Conservation (phyloP, 805 yeast genomes). For the Yarrowia sp. region DNA sequence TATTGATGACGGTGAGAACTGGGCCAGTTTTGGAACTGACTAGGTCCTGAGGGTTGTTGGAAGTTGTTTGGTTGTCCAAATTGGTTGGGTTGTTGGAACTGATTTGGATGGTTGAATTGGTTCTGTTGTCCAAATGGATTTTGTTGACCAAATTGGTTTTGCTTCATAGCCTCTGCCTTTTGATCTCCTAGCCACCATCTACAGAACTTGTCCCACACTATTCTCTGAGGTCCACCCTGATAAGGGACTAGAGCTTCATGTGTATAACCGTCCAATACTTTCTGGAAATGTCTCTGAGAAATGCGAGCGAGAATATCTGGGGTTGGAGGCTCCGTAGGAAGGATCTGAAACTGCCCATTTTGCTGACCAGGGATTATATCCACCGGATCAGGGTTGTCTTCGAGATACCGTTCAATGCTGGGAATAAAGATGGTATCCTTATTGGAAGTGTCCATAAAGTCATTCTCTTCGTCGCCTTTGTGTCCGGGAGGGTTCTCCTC, state of each 20-base stretch:
- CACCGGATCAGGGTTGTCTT: slow-evolving; percentile 39
- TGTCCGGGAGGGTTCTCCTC: background rate
- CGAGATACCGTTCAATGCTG: slow-evolving; percentile 44
- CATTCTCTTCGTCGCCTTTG: slow-evolving; percentile 12
- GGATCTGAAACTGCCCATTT: slow-evolving; percentile 26
- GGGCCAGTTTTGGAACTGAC: background rate
- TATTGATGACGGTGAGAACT: too few species aligned
- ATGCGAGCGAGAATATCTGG: slow-evolving; percentile 32
- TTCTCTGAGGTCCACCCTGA: slow-evolving; percentile 19
- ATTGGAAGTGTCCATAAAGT: slow-evolving; percentile 43
- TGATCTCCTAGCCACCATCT: slow-evolving; percentile 23
- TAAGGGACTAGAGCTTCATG: slow-evolving; percentile 23
- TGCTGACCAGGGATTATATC: slow-evolving; percentile 9
- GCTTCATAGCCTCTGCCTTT: too few species aligned
- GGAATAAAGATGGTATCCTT: slow-evolving; percentile 44
- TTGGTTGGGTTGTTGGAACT: background rate
- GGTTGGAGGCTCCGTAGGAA: slow-evolving; percentile 21
- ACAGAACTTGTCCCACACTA: slow-evolving; percentile 30
- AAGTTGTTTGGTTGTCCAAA: background rate
- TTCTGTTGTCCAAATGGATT: background rate
- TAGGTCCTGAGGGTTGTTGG: background rate
- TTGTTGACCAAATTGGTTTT: too few species aligned
- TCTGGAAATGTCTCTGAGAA: slow-evolving; percentile 22
- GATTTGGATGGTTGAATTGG: background rate
- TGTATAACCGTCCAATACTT: slow-evolving; percentile 27